phyloP scores from a whole-genome alignment of 257 asterid genomes.

The Petunia secreta region DNA sequence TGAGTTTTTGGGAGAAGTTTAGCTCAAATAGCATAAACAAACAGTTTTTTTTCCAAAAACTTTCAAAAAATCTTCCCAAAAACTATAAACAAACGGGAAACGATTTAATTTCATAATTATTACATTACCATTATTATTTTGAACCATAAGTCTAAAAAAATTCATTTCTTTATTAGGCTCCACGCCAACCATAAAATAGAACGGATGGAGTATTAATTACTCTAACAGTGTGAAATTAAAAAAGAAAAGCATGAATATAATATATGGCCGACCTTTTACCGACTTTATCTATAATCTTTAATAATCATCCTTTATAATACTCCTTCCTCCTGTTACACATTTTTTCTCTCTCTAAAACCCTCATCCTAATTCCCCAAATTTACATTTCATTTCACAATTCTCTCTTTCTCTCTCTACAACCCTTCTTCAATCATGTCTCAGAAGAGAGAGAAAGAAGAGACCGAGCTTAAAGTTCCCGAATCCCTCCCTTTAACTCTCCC shows the following conservation, averaged over 20 bases:
- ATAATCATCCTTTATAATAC: background rate
- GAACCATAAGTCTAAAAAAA: too few relatives aligned
- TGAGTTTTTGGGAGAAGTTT: too few relatives aligned
- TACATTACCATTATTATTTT: too few relatives aligned
- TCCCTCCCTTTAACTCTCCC: slow-evolving; percentile 46
- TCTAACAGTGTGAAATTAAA: background rate
- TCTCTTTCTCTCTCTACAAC: background rate
- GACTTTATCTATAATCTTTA: slow-evolving; percentile 15
- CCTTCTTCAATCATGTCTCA: slow-evolving; percentile 56
- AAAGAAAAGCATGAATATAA: background rate
- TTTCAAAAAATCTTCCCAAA: too few relatives aligned
- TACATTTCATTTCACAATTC: background rate
- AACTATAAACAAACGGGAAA: too few relatives aligned
- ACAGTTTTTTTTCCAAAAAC: too few relatives aligned
- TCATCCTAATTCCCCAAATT: background rate
- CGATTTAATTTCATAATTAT: too few relatives aligned
- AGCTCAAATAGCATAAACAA: too few relatives aligned
- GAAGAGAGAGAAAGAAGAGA: slow-evolving; percentile 71
- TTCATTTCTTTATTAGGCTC: too few relatives aligned
- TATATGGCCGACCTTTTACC: slow-evolving; percentile 29
- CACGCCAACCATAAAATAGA: too few relatives aligned
- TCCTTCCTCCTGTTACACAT: background rate
- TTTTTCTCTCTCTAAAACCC: background rate
- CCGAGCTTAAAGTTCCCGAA: slow-evolving; percentile 74
- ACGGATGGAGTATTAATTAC: too few relatives aligned